Evolutionary conservation across 805 yeast species (phyloP).

Genomic region (Vanderwaltozyma yarrowii): DNA sequence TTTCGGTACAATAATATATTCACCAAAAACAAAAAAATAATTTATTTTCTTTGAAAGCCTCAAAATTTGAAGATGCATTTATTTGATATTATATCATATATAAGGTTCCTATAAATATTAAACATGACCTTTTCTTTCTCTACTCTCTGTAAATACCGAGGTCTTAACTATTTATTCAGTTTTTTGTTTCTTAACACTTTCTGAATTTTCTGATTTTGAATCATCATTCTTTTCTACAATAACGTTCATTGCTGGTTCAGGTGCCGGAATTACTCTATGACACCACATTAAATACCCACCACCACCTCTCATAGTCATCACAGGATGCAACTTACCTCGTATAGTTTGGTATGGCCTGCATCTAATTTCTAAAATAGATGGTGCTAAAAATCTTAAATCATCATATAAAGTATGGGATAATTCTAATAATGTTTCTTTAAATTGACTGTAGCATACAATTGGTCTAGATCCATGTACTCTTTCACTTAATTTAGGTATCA

Average conservation of each 20-base stretch:
- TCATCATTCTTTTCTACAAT: background rate
- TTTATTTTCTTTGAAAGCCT: too few relatives aligned
- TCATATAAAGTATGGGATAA: slow-evolving; percentile 52
- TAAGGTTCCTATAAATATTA: too few relatives aligned
- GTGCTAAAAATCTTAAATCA: slow-evolving; percentile 69
- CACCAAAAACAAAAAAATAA: too few relatives aligned
- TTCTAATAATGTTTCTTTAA: slow-evolving; percentile 68
- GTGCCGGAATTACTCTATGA: slow-evolving; percentile 59
- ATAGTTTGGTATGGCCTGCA: slow-evolving; percentile 86
- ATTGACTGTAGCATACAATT: slow-evolving; percentile 69
- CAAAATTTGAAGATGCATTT: too few relatives aligned
- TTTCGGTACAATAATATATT: slow-evolving; percentile 6
- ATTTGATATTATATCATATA: too few relatives aligned
- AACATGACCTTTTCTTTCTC: too few relatives aligned
- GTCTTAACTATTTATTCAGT: background rate
- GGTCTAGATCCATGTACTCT: slow-evolving; percentile 80
- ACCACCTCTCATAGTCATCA: slow-evolving; percentile 86
- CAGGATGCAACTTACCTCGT: slow-evolving; percentile 89
- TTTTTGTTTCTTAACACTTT: slow-evolving; percentile 5
- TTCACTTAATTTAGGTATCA: slow-evolving; percentile 53
- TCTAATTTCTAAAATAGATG: slow-evolving; percentile 70
- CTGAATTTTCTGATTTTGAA: slow-evolving; percentile 7
- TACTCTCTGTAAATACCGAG: too few relatives aligned
- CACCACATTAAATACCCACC: slow-evolving; percentile 86
- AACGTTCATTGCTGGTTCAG: slow-evolving; percentile 8